A percentile compares a stretch with the other conserved stretches of the same genome.
phyloP scores from a whole-genome alignment of 2,329 filamentous ascomycete genomes.

The Didymella glomerata region DNA sequence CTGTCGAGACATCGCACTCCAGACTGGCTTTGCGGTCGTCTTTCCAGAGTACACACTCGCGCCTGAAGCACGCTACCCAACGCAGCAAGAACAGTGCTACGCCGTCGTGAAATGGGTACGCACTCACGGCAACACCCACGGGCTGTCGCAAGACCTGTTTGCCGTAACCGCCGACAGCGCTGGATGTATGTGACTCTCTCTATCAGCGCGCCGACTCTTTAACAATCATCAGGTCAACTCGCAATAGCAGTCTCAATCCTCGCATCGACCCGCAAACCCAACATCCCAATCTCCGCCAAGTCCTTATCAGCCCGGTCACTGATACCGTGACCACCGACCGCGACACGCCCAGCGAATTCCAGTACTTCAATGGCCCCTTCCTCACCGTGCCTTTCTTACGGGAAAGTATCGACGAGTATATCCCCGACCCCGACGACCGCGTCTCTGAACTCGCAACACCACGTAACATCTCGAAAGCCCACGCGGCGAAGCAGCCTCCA shows the following conservation, averaged over 20 bases:
- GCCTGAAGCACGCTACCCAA: conserved; percentile 6
- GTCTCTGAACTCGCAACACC: background rate
- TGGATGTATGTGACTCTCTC: background rate
- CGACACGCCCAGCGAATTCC: background rate
- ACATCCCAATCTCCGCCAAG: background rate
- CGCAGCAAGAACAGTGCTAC: conserved; percentile 6
- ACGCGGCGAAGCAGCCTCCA: background rate
- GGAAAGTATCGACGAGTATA: background rate
- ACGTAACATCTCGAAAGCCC: background rate
- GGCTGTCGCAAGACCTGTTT: no score
- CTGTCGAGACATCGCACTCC: background rate
- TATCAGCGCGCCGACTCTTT: background rate
- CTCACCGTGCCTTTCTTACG: background rate
- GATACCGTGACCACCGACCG: background rate
- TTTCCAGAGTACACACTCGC: conserved; percentile 6
- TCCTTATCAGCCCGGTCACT: background rate
- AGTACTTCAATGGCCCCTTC: background rate
- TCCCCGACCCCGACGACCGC: background rate
- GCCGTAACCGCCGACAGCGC: background rate
- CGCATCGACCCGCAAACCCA: background rate
- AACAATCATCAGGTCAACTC: background rate
- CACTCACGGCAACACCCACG: no score
- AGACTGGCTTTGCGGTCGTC: conserved; percentile 1
- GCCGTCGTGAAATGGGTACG: conserved; percentile 1
- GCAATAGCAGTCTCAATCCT: background rate